Percentiles rank a stretch among this genome's conserved stretches.
Conservation (phyloP, 148 eudicot genomes). For the Rhododendron molle region DNA sequence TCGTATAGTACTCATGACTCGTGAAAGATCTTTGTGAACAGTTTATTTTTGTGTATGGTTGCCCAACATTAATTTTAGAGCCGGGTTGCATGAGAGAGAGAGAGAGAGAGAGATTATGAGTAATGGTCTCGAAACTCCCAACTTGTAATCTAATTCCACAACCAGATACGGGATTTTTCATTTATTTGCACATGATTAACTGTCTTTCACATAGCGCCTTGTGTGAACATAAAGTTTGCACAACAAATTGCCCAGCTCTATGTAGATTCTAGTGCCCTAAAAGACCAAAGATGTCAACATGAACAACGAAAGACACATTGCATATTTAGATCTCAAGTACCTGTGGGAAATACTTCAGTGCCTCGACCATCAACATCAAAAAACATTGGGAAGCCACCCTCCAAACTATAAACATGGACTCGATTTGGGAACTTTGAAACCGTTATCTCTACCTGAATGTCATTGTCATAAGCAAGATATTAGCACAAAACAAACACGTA, state of each 20-base stretch:
- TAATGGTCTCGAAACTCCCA: not conserved
- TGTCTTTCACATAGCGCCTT: not conserved
- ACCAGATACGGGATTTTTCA: not conserved
- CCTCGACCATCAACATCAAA: slow-evolving; percentile 90
- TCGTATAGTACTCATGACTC: not conserved
- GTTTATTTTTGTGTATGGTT: not conserved
- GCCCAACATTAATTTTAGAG: not conserved
- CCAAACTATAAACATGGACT: slow-evolving; percentile 74
- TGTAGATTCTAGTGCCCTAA: not conserved
- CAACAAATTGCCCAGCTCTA: not conserved
- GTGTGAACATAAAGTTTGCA: not conserved
- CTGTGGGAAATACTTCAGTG: slow-evolving; percentile 78
- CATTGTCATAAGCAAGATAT: not conserved
- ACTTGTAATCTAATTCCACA: not conserved
- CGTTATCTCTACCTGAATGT: slow-evolving; percentile 58
- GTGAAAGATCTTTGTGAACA: not conserved
- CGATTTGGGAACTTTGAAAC: slow-evolving; percentile 80
- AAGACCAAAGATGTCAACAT: not conserved
- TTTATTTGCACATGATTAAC: not conserved
- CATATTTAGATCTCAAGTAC: slow-evolving; percentile 24
- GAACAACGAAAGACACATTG: not conserved
- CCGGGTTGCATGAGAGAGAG: not conserved
- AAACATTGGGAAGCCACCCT: slow-evolving; percentile 78
- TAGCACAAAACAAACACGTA: not conserved
- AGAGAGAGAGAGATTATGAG: not conserved